A percentile compares a stretch with the other conserved stretches of the same genome.
Evolutionary conservation across 495 filamentous ascomycete species (phyloP).

Genomic region (Xylaria scruposa): DNA sequence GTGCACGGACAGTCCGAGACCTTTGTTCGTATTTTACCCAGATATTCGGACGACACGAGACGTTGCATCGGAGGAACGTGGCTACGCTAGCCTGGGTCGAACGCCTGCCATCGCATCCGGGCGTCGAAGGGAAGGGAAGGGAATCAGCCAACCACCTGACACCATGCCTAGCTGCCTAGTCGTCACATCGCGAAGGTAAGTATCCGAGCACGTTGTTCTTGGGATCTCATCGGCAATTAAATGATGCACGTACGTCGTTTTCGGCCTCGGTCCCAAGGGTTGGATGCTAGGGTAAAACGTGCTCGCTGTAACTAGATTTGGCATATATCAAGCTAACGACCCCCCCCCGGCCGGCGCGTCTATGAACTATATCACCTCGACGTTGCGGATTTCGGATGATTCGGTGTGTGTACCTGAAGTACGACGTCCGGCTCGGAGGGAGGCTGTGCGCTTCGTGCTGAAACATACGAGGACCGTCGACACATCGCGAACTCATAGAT

Average conservation of each 20-base stretch:
- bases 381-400: not conserved
- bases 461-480: conserved; percentile 6
- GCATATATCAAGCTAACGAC: not conserved
- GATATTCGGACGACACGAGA: not conserved
- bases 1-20: not conserved
- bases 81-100: not conserved
- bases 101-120: conserved; percentile 7
- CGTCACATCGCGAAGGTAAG: not conserved
- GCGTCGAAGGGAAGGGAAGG: not conserved
- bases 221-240: not conserved
- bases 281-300: not conserved
- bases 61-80: conserved; percentile 14
- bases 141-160: not conserved
- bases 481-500: not conserved
- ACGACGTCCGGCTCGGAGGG: not conserved
- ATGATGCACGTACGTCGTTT: not conserved
- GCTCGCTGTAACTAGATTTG: not conserved
- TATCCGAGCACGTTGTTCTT: not conserved
- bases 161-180: not conserved
- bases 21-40: not conserved
- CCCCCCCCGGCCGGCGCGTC: not conserved
- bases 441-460: not conserved
- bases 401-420: not conserved
- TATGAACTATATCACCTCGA: not conserved
- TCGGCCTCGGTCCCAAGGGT: not conserved